These are phyloP conservation scores for Fusarium tupiense DNA, from an alignment of 2,329 filamentous ascomycete species.

Conservation along the genomic window DNA sequence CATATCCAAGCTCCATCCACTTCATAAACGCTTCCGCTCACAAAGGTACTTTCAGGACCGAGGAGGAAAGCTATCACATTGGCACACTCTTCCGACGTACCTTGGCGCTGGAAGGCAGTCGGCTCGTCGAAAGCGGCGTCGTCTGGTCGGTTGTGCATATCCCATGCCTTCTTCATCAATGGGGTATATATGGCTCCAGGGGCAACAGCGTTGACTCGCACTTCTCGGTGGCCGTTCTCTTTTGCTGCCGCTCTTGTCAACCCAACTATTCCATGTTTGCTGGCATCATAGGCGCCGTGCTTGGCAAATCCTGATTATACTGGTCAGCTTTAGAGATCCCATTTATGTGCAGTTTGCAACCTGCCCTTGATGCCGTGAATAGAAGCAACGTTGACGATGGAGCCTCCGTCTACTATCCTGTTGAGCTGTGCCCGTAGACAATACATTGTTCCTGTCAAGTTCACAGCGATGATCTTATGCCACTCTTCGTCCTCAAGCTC, in stretches of 20 bases:
- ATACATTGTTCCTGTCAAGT: slow-evolving; percentile 63
- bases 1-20: slow-evolving; percentile 58
- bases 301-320: slow-evolving; percentile 46
- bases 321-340: slow-evolving; percentile 23
- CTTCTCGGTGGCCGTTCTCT: slow-evolving; percentile 54
- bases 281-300: slow-evolving; percentile 51
- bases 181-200: slow-evolving; percentile 62
- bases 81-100: slow-evolving; percentile 53
- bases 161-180: slow-evolving; percentile 57
- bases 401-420: slow-evolving; percentile 55
- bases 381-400: slow-evolving; percentile 68
- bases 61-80: slow-evolving; percentile 49
- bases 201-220: slow-evolving; percentile 58
- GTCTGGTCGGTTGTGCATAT: slow-evolving; percentile 46
- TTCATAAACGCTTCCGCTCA: slow-evolving; percentile 53
- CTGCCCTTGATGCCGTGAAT: slow-evolving; percentile 57
- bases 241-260: slow-evolving; percentile 51
- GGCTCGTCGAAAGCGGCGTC: slow-evolving; percentile 55
- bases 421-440: slow-evolving; percentile 58
- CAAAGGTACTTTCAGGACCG: slow-evolving; percentile 49
- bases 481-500: slow-evolving; percentile 60
- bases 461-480: slow-evolving; percentile 59
- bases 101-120: slow-evolving; percentile 55
- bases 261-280: slow-evolving; percentile 52
- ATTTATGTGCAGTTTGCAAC: slow-evolving; percentile 12